A percentile compares a stretch with the other conserved stretches of the same genome.
phyloP scores from a whole-genome alignment of 805 yeast genomes.

The Saccharomycopsis selenospora region DNA sequence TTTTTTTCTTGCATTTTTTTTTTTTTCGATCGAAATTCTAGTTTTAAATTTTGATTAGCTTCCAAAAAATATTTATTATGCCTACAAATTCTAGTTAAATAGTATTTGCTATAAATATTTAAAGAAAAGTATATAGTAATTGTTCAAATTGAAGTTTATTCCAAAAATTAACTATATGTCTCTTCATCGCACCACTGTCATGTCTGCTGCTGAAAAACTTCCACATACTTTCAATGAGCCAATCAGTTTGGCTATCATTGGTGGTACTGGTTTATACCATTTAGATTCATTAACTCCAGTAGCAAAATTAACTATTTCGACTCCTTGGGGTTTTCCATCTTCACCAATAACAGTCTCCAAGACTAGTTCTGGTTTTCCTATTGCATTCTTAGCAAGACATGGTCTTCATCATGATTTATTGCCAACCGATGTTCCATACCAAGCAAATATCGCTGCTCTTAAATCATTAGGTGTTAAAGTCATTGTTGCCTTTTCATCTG shows the following conservation, averaged over 20 bases:
- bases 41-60: no score
- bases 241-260: slow-evolving; percentile 82
- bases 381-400: slow-evolving; percentile 93
- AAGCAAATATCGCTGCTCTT: slow-evolving; percentile 94
- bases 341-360: slow-evolving; percentile 88
- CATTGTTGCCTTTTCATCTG: slow-evolving; percentile 89
- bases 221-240: slow-evolving; percentile 56
- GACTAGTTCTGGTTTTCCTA: slow-evolving; percentile 67
- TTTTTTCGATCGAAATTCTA: no score
- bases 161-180: slow-evolving; percentile 28
- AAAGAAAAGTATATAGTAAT: no score
- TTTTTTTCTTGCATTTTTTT: no score
- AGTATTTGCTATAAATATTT: no score
- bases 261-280: slow-evolving; percentile 96
- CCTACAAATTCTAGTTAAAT: no score
- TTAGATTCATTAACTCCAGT: slow-evolving; percentile 77
- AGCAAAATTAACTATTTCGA: slow-evolving; percentile 69
- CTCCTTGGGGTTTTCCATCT: slow-evolving; percentile 98
- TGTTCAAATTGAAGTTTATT: background rate
- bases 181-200: slow-evolving; percentile 29
- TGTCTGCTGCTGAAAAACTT: slow-evolving; percentile 23
- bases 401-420: slow-evolving; percentile 83
- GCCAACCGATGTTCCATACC: slow-evolving; percentile 87
- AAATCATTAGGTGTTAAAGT: slow-evolving; percentile 82
- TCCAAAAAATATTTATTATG: no score